A percentile compares a stretch with the other conserved stretches of the same genome.
Evolutionary conservation across 129 eudicot species (phyloP).

Genomic region (Flaveria bidentis): DNA sequence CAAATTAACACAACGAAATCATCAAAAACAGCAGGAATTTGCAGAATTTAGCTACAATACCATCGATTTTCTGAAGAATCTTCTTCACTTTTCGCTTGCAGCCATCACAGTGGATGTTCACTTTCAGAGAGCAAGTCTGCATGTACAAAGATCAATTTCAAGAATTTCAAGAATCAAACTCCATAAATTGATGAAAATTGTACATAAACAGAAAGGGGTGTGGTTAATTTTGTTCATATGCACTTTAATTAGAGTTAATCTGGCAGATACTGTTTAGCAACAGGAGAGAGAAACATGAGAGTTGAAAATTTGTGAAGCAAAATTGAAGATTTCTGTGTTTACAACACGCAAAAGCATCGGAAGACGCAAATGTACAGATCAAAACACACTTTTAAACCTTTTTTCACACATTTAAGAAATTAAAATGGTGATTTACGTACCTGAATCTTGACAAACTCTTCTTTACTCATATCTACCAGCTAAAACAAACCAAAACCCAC

Average conservation of each 20-base stretch:
- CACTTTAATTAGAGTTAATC: constrained; percentile 12
- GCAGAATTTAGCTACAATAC: constrained; percentile 36
- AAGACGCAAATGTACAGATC: constrained; percentile 25
- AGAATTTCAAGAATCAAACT: neutral
- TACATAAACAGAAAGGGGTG: neutral
- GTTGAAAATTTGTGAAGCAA: neutral
- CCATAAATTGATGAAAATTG: constrained; percentile 1
- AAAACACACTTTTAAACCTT: constrained; percentile 24
- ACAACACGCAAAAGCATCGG: constrained; percentile 42
- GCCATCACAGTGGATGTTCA: constrained; percentile 98
- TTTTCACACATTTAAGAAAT: constrained; percentile 15
- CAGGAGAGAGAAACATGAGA: constrained; percentile 2
- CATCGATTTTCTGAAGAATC: constrained; percentile 95
- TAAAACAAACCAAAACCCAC: constrained; percentile 26
- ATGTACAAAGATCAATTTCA: constrained; percentile 36
- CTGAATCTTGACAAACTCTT: constrained; percentile 98
- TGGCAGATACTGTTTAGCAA: constrained; percentile 4
- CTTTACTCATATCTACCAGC: constrained; percentile 74
- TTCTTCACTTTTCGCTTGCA: constrained; percentile 95
- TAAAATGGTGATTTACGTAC: constrained; percentile 37
- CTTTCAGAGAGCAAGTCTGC: constrained; percentile 90
- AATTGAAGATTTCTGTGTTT: constrained; percentile 37
- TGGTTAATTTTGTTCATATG: neutral
- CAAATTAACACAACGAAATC: neutral
- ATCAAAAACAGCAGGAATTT: neutral